These are phyloP conservation scores for Beta macrorhiza DNA, from an alignment of 179 eudicot species.

Conservation along the genomic window DNA sequence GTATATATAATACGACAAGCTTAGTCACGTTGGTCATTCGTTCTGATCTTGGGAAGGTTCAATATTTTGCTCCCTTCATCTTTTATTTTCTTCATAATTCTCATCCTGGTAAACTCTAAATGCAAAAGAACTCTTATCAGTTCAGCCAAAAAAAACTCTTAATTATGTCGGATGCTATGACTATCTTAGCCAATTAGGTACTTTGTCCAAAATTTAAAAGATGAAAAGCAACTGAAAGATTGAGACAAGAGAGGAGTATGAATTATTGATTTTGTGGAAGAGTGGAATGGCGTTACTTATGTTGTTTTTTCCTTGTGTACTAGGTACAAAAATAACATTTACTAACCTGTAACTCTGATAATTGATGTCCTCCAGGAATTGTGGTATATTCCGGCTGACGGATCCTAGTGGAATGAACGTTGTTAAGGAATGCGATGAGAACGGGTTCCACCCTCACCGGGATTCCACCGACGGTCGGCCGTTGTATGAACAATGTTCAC, in stretches of 20 bases:
- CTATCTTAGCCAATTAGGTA: background rate
- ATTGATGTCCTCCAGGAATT: constrained; percentile 38
- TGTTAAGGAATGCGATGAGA: constrained; percentile 54
- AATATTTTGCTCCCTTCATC: background rate
- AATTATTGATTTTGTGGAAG: background rate
- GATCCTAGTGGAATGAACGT: constrained; percentile 56
- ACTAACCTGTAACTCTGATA: constrained; percentile 7
- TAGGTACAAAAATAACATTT: background rate
- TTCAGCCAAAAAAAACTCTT: background rate
- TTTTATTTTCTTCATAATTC: background rate
- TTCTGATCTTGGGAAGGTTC: background rate
- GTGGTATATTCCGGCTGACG: constrained; percentile 56
- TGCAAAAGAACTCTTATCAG: background rate
- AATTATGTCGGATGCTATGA: no score
- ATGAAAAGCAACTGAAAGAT: background rate
- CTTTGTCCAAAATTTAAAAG: background rate
- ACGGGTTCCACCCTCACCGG: constrained; percentile 58
- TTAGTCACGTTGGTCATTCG: background rate
- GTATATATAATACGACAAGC: background rate
- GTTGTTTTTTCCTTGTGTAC: background rate
- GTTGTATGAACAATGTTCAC: constrained; percentile 62
- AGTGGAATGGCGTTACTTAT: constrained; percentile 2
- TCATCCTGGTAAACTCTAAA: background rate
- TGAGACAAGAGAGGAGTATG: background rate
- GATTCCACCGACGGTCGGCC: constrained; percentile 53